Conservation (phyloP, 441 rosid species). For the Mallotus japonicus region DNA sequence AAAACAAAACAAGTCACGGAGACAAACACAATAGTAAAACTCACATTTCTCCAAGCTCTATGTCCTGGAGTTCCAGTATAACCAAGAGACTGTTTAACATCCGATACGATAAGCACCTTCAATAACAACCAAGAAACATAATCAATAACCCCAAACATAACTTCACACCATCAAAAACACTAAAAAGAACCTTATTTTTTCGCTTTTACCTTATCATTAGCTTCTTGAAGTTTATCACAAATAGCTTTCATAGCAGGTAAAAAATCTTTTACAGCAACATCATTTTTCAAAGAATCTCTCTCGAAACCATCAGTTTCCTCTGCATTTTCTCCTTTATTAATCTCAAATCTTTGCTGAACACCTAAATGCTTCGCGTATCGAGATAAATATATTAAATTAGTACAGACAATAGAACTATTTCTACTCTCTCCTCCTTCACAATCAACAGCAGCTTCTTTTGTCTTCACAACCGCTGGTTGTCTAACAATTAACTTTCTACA, state of each 20-base stretch:
- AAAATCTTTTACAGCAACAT: constrained; percentile 70
- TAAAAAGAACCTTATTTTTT: background rate
- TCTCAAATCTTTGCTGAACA: constrained; percentile 72
- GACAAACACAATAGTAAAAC: background rate
- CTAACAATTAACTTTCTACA: constrained; percentile 70
- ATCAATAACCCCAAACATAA: constrained; percentile 8
- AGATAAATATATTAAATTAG: constrained; percentile 66
- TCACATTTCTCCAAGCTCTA: constrained; percentile 31
- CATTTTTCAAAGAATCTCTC: constrained; percentile 33
- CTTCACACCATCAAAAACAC: background rate
- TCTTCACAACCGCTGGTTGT: constrained; percentile 73
- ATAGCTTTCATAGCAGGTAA: constrained; percentile 79
- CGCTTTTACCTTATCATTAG: constrained; percentile 62
- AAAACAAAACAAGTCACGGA: too few species aligned
- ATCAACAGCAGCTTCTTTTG: constrained; percentile 54
- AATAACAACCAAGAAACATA: constrained; percentile 10
- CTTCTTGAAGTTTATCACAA: constrained; percentile 80
- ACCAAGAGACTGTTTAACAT: constrained; percentile 34
- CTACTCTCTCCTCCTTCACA: constrained; percentile 48
- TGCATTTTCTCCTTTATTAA: constrained; percentile 52
- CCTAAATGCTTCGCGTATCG: constrained; percentile 86
- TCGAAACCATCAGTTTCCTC: constrained; percentile 39
- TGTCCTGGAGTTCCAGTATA: constrained; percentile 26
- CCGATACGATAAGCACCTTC: constrained; percentile 34
- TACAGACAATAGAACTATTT: constrained; percentile 49